Percentiles rank a stretch among this genome's conserved stretches.
Evolutionary conservation across 1,139 yeast species (phyloP).

Genomic region (Geotrichum carabidarum): DNA sequence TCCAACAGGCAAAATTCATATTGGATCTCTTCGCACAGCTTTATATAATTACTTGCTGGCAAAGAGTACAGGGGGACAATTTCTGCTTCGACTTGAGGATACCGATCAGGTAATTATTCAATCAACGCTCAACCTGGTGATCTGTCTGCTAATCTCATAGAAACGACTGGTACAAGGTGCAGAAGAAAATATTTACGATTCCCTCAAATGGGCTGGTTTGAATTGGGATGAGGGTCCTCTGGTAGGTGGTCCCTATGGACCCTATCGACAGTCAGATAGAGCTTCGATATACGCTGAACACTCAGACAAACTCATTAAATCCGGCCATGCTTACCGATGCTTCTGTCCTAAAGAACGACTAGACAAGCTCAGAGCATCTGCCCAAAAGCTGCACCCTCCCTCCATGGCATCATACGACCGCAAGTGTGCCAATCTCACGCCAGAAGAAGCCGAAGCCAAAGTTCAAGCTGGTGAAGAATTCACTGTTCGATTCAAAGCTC

Average conservation of each 20-base stretch:
- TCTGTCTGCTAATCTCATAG: slow-evolving; percentile 17
- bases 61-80: slow-evolving; percentile 70
- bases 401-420: slow-evolving; percentile 91
- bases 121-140: no score
- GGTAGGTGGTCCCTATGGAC: slow-evolving; percentile 62
- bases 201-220: slow-evolving; percentile 73
- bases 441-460: slow-evolving; percentile 41
- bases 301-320: slow-evolving; percentile 51
- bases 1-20: slow-evolving; percentile 88
- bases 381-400: slow-evolving; percentile 72
- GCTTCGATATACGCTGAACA: slow-evolving; percentile 56
- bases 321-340: slow-evolving; percentile 79
- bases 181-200: slow-evolving; percentile 69
- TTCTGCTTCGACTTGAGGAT: slow-evolving; percentile 79
- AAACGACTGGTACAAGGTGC: slow-evolving; percentile 74
- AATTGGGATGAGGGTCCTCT: slow-evolving; percentile 76
- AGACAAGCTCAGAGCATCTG: slow-evolving; percentile 60
- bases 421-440: slow-evolving; percentile 51
- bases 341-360: slow-evolving; percentile 81
- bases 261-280: slow-evolving; percentile 82
- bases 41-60: slow-evolving; percentile 83
- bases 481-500: slow-evolving; percentile 49
- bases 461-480: slow-evolving; percentile 36
- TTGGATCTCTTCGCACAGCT: slow-evolving; percentile 92
- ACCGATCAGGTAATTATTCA: slow-evolving; percentile 56